Evolutionary conservation across 108 stramenopile species (phyloP).

Genomic region (Nannochloropsis salina): DNA sequence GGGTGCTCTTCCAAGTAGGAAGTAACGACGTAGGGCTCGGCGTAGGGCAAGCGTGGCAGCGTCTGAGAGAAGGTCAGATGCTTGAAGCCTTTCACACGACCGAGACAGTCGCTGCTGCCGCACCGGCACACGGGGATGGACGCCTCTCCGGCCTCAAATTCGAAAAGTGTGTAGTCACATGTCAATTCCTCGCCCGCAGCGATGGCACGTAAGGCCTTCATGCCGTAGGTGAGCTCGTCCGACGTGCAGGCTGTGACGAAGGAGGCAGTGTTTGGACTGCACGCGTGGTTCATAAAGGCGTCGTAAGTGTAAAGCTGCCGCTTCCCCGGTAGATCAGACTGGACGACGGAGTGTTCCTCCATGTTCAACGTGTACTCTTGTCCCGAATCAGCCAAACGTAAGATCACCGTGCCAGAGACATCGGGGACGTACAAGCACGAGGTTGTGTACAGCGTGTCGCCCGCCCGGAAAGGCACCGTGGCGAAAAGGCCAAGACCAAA

Average conservation of each 20-base stretch:
- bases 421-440: neutral
- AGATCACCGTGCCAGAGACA: neutral
- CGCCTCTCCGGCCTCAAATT: conserved; percentile 9
- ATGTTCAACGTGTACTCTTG: neutral
- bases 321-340: conserved; percentile 13
- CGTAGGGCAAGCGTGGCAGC: neutral
- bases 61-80: neutral
- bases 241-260: neutral
- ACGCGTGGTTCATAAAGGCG: conserved; percentile 23
- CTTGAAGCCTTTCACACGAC: neutral
- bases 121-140: neutral
- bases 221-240: neutral
- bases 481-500: neutral
- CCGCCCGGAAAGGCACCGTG: neutral
- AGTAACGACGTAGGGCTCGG: conserved; percentile 6
- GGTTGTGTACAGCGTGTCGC: neutral
- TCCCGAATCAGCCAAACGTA: neutral
- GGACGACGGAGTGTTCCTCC: neutral
- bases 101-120: neutral
- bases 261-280: conserved; percentile 12
- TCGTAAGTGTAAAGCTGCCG: conserved; percentile 22
- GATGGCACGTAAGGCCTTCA: conserved; percentile 18
- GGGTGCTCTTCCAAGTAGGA: neutral
- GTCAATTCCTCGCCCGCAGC: conserved; percentile 19
- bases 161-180: conserved; percentile 23